phyloP scores from a whole-genome alignment of 2,329 filamentous ascomycete species.

The Daldinia sp. region DNA sequence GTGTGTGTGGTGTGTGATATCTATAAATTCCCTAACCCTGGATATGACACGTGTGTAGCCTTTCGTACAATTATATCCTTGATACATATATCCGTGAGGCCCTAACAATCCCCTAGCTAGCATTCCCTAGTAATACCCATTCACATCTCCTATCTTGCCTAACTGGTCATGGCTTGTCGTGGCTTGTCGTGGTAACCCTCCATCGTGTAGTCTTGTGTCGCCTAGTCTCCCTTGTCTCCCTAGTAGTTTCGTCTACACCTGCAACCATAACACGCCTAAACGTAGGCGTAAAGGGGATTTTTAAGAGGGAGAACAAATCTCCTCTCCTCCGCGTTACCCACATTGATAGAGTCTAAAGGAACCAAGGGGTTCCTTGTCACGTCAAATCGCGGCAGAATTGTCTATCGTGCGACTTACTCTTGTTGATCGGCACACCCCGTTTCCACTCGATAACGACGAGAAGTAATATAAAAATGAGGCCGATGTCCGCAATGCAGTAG shows the following conservation, averaged over 20 bases:
- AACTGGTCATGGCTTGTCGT: background rate
- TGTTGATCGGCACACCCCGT: background rate
- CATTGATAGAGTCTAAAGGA: background rate
- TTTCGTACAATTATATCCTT: background rate
- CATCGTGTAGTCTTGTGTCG: constrained; percentile 2
- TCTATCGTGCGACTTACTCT: constrained; percentile 3
- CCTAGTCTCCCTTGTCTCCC: background rate
- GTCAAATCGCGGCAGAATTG: background rate
- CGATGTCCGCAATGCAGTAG: background rate
- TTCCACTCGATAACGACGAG: background rate
- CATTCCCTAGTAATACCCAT: background rate
- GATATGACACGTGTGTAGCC: background rate
- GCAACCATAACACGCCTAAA: background rate
- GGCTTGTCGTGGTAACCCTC: constrained; percentile 1
- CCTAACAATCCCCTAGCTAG: background rate
- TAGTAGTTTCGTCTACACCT: background rate
- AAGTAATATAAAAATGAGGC: background rate
- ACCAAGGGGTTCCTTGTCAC: background rate
- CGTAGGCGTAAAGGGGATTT: background rate
- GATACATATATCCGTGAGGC: background rate
- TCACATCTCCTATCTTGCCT: background rate
- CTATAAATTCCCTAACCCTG: background rate
- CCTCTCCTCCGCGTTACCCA: background rate
- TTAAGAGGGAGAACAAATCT: background rate
- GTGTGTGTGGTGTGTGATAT: too few relatives aligned